phyloP scores from a whole-genome alignment of 345 rosid species.

The Euphorbia lathyris region DNA sequence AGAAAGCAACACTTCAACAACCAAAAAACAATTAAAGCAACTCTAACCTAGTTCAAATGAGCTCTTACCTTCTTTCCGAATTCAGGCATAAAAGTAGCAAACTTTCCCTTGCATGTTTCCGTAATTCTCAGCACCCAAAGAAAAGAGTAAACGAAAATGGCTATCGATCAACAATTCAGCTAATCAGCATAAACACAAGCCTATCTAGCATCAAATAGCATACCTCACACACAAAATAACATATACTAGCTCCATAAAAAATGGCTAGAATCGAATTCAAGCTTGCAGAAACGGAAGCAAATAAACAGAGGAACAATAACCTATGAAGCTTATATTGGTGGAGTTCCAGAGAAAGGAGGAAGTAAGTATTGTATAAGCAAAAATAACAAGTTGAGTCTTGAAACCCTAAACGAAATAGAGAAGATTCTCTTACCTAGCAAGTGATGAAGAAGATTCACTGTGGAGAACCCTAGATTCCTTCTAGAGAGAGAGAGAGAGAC shows the following conservation, averaged over 20 bases:
- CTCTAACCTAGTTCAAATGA: not conserved
- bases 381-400: not conserved
- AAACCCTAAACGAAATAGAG: conserved; percentile 11
- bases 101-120: not conserved
- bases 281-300: not conserved
- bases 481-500: conserved; percentile 8
- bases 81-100: not conserved
- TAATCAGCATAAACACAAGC: conserved; percentile 5
- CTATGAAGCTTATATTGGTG: not conserved
- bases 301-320: not conserved
- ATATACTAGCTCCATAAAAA: not conserved
- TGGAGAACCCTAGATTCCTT: conserved; percentile 27
- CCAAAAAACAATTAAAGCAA: not conserved
- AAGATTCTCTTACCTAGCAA: conserved; percentile 19
- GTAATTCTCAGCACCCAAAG: not conserved
- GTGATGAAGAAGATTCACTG: conserved; percentile 18
- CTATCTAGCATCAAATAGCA: conserved; percentile 4
- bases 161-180: not conserved
- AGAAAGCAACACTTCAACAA: not conserved
- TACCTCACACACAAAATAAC: not conserved
- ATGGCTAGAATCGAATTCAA: conserved; percentile 1
- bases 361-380: not conserved
- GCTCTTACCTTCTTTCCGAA: not conserved
- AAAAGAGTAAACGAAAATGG: not conserved
- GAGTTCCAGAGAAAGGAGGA: not conserved